Percentiles rank a stretch among this genome's conserved stretches.
Conservation (phyloP, 2,329 filamentous ascomycete species). For the Aspergillus sp. region DNA sequence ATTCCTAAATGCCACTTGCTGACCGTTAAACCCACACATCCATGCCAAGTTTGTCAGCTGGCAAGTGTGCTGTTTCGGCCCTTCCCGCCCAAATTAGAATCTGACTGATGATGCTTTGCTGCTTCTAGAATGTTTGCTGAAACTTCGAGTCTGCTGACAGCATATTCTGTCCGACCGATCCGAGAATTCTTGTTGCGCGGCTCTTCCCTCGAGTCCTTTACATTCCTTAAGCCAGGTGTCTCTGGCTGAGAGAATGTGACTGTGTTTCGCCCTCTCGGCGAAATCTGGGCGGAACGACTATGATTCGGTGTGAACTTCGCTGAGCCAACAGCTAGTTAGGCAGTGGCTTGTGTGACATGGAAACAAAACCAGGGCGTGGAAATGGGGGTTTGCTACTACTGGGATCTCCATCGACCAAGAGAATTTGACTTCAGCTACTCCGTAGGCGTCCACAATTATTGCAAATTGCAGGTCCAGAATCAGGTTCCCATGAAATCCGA, state of each 20-base stretch:
- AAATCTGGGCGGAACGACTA: not conserved
- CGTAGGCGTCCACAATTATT: not conserved
- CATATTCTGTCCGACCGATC: not conserved
- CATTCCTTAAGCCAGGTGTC: not conserved
- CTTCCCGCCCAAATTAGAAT: not conserved
- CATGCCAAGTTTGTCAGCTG: not conserved
- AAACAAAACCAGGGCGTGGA: not conserved
- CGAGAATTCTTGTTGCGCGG: not conserved
- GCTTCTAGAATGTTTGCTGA: constrained; percentile 32
- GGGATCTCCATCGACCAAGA: not conserved
- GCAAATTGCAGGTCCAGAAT: not conserved
- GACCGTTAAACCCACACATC: not conserved
- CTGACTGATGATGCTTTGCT: constrained; percentile 7
- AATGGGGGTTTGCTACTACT: not conserved
- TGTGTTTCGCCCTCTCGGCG: not conserved
- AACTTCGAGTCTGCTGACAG: constrained; percentile 20
- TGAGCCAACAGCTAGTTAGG: not conserved
- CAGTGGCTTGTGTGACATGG: not conserved
- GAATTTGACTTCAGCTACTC: not conserved
- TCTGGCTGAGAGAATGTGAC: not conserved
- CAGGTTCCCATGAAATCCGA: not conserved
- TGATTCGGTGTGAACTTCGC: not conserved
- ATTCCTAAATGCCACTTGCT: not conserved
- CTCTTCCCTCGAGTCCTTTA: not conserved
- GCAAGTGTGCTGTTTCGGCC: not conserved